These are phyloP conservation scores for Entomortierella lignicola DNA, from an alignment of 192 early-diverging fungal genomes.

Conservation along the genomic window DNA sequence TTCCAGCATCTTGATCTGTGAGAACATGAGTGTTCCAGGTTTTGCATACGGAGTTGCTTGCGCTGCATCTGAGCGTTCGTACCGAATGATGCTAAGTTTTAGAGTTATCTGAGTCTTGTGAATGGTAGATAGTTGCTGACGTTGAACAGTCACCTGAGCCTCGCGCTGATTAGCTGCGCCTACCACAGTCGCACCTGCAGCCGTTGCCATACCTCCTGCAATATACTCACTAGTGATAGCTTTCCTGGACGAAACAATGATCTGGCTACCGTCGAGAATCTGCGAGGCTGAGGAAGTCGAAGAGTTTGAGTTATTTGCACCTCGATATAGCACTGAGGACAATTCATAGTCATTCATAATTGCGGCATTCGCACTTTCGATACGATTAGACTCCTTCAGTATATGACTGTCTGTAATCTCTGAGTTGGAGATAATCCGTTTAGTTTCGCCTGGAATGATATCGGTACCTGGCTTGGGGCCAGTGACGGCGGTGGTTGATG, in stretches of 20 bases:
- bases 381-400: slow-evolving; percentile 4
- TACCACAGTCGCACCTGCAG: neutral
- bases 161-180: slow-evolving; percentile 3
- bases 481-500: neutral
- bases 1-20: slow-evolving; percentile 43
- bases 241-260: neutral
- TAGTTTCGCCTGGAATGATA: slow-evolving; percentile 1
- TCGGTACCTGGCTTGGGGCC: neutral
- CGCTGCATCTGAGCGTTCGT: slow-evolving; percentile 45
- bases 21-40: slow-evolving; percentile 45
- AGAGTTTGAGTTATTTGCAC: slow-evolving; percentile 10
- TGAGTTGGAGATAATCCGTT: slow-evolving; percentile 6
- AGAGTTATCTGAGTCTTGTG: slow-evolving; percentile 49
- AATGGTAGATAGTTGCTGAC: slow-evolving; percentile 9
- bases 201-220: slow-evolving; percentile 1
- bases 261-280: neutral
- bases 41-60: slow-evolving; percentile 36
- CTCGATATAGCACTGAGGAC: slow-evolving; percentile 20
- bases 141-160: neutral
- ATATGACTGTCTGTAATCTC: neutral
- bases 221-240: neutral
- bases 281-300: slow-evolving; percentile 4
- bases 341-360: slow-evolving; percentile 9
- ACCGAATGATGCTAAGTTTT: slow-evolving; percentile 42
- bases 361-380: slow-evolving; percentile 12